phyloP scores from a whole-genome alignment of 768 basidiomycete genomes.

The Mycena haematopus region DNA sequence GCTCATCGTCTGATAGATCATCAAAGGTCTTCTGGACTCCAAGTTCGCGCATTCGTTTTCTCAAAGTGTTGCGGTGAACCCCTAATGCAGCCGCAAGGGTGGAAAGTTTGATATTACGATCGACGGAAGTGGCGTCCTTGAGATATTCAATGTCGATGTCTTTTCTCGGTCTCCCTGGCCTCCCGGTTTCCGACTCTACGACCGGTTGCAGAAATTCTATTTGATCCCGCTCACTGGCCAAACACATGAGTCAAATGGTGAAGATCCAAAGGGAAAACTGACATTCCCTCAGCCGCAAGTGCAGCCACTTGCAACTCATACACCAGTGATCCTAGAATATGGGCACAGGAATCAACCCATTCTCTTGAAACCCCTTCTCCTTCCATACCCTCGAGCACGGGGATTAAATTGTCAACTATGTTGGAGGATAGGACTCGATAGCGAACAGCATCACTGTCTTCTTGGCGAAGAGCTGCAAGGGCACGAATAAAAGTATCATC shows the following conservation, averaged over 20 bases:
- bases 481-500: not conserved
- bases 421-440: constrained; percentile 9
- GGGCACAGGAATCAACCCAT: not conserved
- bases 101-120: not conserved
- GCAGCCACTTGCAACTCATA: constrained; percentile 1
- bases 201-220: constrained; percentile 12
- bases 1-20: not conserved
- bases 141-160: constrained; percentile 3
- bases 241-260: not conserved
- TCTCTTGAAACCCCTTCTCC: not conserved
- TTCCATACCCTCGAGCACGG: constrained; percentile 1
- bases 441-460: constrained; percentile 5
- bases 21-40: not conserved
- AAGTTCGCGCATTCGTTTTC: not conserved
- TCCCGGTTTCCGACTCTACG: not conserved
- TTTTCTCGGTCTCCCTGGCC: not conserved
- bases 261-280: not conserved
- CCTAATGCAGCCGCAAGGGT: not conserved
- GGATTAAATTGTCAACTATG: constrained; percentile 1
- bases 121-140: not conserved
- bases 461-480: not conserved
- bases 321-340: constrained; percentile 3
- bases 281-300: constrained; percentile 13
- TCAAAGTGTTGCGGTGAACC: constrained; percentile 1
- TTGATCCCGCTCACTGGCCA: constrained; percentile 5